Base-by-base conservation (phyloP, 2,329 filamentous ascomycete genomes). In the Dactylellina haptotyla region DNA sequence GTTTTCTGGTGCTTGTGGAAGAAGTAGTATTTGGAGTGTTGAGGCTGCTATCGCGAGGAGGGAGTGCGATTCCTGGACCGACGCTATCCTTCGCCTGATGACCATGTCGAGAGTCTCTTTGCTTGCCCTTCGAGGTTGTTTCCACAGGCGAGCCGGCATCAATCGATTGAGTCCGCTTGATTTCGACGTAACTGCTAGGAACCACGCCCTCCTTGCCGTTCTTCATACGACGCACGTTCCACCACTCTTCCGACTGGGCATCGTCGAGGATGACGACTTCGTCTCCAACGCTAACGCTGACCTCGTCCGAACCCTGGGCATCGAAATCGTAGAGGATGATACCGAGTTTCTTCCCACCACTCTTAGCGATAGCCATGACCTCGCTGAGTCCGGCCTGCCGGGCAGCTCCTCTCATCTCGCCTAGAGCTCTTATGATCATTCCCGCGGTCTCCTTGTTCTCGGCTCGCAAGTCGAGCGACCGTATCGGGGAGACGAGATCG, bases 121-220 rank as follows among this genome's bases (percentile, higher is more conserved):
- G 81, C 81, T 83, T 81, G 94, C 90, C 80, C 91, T 95, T 51
- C 91, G 89, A 79, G 96, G 83, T 72, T 93, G 88, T 82, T 97
- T 95, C 79, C 97, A 93, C 72, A 90, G 81, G 77, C 82, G 84
- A 63, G 2, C 30, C n/a, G 23, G 43, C 61, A 16, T 67, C 57
- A 25, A 58, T 39, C 1, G 57, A 65, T 12, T 53, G 50, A 2
- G 39, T 43, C 12, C 51, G 56, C 20, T 88, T 93, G 58, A 97
- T 84, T 80, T 99, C 94, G 77, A 99, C 89, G 79, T 98, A 99
- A 81, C 92, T 97, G 83, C 93, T 95, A 12, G 95, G 95, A 6
- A 99, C 93, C 25, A 99, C 95, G 39, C 95, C 95, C 82, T 97
- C 92, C 79, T 93, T 95, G 77, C 92, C 92, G 80, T 93, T 98